Conservation (phyloP, 768 basidiomycete species). For the Russula virescens region DNA sequence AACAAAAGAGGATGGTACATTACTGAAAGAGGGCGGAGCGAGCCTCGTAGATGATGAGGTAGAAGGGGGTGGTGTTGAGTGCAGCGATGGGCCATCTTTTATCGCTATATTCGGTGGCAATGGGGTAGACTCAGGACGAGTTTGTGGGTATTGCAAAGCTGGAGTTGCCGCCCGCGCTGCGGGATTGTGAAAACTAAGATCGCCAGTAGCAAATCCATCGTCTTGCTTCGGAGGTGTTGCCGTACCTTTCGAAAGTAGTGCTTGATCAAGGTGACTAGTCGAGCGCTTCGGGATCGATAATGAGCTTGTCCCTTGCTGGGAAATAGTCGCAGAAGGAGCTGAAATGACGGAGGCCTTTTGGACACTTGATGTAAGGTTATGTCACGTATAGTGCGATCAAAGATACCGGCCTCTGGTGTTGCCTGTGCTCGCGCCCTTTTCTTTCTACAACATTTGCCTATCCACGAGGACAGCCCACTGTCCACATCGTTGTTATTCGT, state of each 20-base stretch:
- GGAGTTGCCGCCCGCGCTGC: neutral
- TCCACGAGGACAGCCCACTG: conserved; percentile 29
- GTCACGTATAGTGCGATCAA: neutral
- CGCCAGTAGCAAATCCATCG: neutral
- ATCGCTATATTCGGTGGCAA: neutral
- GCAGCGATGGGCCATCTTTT: neutral
- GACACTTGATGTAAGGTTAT: neutral
- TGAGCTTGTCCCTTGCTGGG: neutral
- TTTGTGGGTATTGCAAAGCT: neutral
- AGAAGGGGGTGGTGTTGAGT: neutral
- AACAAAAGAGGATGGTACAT: neutral
- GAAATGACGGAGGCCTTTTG: neutral
- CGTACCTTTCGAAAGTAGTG: neutral
- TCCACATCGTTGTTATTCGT: conserved; percentile 27
- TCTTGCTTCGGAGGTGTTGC: neutral
- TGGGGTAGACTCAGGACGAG: neutral
- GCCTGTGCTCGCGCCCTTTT: neutral
- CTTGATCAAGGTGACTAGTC: neutral
- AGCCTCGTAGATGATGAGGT: neutral
- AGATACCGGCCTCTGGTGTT: conserved; percentile 14
- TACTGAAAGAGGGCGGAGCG: neutral
- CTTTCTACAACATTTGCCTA: conserved; percentile 32
- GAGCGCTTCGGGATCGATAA: neutral
- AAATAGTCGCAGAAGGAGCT: neutral
- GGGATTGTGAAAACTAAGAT: neutral